Evolutionary conservation across 2,329 filamentous ascomycete species (phyloP).

Genomic region (Colletotrichum lentis): DNA sequence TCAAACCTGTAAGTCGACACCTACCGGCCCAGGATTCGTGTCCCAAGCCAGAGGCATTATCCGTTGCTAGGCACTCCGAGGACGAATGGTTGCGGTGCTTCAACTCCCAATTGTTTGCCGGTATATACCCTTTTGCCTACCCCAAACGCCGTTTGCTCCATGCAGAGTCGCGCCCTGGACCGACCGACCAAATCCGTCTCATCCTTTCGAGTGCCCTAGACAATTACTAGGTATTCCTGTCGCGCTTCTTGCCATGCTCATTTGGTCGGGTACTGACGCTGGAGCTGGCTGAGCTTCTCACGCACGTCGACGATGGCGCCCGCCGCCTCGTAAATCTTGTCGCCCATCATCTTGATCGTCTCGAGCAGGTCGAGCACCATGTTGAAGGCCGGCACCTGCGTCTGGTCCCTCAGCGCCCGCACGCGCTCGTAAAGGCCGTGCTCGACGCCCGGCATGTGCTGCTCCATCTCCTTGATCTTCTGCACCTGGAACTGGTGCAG

Average conservation of each 20-base stretch:
- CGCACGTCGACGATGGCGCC: slow-evolving; percentile 37
- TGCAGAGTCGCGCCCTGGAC: too few relatives aligned
- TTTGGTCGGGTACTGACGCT: slow-evolving; percentile 37
- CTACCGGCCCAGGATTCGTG: neutral
- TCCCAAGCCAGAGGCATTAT: neutral
- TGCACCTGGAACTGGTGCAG: slow-evolving; percentile 52
- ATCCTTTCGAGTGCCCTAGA: neutral
- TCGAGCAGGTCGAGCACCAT: slow-evolving; percentile 38
- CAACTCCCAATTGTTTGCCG: slow-evolving; percentile 7
- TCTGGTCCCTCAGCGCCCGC: slow-evolving; percentile 37
- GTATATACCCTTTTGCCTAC: slow-evolving; percentile 29
- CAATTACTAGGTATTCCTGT: neutral
- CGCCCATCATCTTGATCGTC: slow-evolving; percentile 39
- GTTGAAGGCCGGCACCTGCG: slow-evolving; percentile 36
- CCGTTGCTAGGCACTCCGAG: neutral
- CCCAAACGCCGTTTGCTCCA: slow-evolving; percentile 33
- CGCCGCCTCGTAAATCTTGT: slow-evolving; percentile 39
- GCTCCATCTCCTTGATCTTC: slow-evolving; percentile 53
- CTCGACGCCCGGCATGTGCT: slow-evolving; percentile 58
- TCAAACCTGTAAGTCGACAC: neutral
- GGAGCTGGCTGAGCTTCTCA: slow-evolving; percentile 42
- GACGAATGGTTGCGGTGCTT: neutral
- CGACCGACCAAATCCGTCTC: neutral
- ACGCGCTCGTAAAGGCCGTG: slow-evolving; percentile 53
- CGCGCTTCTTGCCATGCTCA: slow-evolving; percentile 44